A percentile compares a stretch with the other conserved stretches of the same genome.
Evolutionary conservation across 352 stramenopile genomes (phyloP).

Genomic region (Hyaloperonospora arabidopsidis): DNA sequence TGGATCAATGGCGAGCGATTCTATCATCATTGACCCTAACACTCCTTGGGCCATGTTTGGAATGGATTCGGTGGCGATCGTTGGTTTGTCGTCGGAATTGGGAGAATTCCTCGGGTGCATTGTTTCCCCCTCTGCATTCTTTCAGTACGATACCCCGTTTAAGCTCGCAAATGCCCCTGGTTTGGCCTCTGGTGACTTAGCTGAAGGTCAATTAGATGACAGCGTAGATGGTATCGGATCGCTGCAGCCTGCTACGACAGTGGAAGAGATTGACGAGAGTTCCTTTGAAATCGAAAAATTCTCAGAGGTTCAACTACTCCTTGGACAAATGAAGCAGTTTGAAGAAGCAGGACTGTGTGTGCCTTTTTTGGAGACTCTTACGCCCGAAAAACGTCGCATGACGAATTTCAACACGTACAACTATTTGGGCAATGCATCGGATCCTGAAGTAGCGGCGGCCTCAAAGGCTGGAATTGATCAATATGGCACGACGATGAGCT

Average conservation of each 20-base stretch:
- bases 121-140: constrained; percentile 58
- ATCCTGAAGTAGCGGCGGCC: constrained; percentile 41
- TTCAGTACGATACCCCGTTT: constrained; percentile 56
- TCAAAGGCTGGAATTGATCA: constrained; percentile 55
- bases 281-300: constrained; percentile 64
- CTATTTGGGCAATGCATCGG: constrained; percentile 67
- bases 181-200: constrained; percentile 47
- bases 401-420: constrained; percentile 86
- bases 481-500: constrained; percentile 77
- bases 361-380: constrained; percentile 64
- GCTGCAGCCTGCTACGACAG: constrained; percentile 27
- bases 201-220: constrained; percentile 31
- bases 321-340: constrained; percentile 69
- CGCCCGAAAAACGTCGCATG: constrained; percentile 59
- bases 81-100: constrained; percentile 53
- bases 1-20: constrained; percentile 9
- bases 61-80: constrained; percentile 61
- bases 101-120: constrained; percentile 64
- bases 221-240: constrained; percentile 7
- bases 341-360: constrained; percentile 56
- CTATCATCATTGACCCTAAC: constrained; percentile 38
- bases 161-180: constrained; percentile 54
- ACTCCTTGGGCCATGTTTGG: constrained; percentile 58
- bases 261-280: constrained; percentile 57
- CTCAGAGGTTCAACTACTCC: constrained; percentile 54